Evolutionary conservation across 148 eudicot genomes (phyloP).

Genomic region (Dianthus caryophyllus): DNA sequence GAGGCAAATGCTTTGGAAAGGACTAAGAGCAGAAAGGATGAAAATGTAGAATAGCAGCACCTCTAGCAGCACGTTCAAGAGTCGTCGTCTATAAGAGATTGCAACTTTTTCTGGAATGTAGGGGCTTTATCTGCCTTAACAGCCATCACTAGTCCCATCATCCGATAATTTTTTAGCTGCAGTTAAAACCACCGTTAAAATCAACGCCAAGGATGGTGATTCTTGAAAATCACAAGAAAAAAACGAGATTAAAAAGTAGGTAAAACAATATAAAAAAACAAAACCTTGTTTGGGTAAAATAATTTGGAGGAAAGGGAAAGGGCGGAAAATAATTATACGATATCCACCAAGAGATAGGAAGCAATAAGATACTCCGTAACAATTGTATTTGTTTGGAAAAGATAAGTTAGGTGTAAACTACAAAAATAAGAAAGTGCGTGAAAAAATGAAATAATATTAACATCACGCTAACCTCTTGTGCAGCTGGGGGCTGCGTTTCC

Average conservation of each 20-base stretch:
- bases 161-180: conserved; percentile 68
- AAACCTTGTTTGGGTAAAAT: no score
- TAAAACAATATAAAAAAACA: no score
- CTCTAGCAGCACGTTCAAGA: conserved; percentile 24
- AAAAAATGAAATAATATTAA: no score
- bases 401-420: no score
- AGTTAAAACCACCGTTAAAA: conserved; percentile 14
- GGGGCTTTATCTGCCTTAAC: conserved; percentile 57
- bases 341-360: no score
- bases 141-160: conserved; percentile 79
- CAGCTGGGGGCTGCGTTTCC: conserved; percentile 41
- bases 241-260: no score
- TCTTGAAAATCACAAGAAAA: no score
- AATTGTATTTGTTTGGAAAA: no score
- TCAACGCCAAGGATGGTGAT: not conserved
- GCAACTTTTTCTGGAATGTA: conserved; percentile 53
- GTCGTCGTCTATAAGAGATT: conserved; percentile 56
- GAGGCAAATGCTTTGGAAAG: not conserved
- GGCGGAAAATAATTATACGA: no score
- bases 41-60: conserved; percentile 6
- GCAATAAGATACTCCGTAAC: no score
- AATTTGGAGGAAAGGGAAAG: no score
- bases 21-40: not conserved
- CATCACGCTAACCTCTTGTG: conserved; percentile 56
- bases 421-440: no score